Evolutionary conservation across 441 rosid species (phyloP).

Genomic region (Gossypium schwendimanii): DNA sequence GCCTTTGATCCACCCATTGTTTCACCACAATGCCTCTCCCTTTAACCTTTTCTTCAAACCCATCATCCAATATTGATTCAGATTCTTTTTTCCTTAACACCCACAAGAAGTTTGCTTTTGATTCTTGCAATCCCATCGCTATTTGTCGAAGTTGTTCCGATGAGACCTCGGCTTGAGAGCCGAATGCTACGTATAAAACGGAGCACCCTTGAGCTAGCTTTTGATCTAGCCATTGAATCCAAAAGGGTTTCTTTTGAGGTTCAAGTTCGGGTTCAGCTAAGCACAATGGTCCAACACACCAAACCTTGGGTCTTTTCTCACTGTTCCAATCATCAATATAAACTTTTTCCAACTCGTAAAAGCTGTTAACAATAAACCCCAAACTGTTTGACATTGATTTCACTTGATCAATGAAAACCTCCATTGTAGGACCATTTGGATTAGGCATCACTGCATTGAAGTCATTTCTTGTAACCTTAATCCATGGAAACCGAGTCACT

Average conservation of each 20-base stretch:
- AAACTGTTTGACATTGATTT: conserved; percentile 22
- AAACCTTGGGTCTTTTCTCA: conserved; percentile 13
- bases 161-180: conserved; percentile 61
- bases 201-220: conserved; percentile 35
- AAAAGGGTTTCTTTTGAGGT: conserved; percentile 22
- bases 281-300: conserved; percentile 60
- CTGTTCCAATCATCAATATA: conserved; percentile 38
- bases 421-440: not conserved
- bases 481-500: conserved; percentile 55
- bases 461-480: conserved; percentile 38
- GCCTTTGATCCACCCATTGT: conserved; percentile 67
- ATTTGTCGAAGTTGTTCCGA: conserved; percentile 37
- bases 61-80: conserved; percentile 26
- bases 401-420: conserved; percentile 5
- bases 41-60: conserved; percentile 33
- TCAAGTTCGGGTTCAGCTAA: conserved; percentile 18
- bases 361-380: conserved; percentile 46
- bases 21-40: conserved; percentile 47
- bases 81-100: conserved; percentile 28
- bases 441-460: conserved; percentile 11
- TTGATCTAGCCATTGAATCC: conserved; percentile 59
- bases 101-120: conserved; percentile 53
- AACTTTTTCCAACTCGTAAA: conserved; percentile 55
- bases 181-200: conserved; percentile 65
- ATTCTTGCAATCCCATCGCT: conserved; percentile 48